A percentile compares a stretch with the other conserved stretches of the same genome.
phyloP scores from a whole-genome alignment of 2,329 filamentous ascomycete genomes.

The Madurella mycetomatis region DNA sequence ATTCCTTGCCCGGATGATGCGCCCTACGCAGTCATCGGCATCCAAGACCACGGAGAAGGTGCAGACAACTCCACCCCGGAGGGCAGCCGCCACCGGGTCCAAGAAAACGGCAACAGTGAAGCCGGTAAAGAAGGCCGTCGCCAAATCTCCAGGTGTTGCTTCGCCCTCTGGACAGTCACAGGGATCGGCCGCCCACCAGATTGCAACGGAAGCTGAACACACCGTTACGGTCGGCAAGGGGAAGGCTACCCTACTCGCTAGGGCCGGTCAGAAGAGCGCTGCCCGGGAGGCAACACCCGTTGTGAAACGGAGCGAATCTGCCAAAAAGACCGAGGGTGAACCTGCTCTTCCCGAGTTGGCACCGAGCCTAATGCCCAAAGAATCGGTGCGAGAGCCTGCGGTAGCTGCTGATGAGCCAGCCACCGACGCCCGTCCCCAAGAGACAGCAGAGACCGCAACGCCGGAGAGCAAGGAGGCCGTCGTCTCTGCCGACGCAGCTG shows the following conservation, averaged over 20 bases:
- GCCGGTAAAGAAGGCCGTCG: slow-evolving; percentile 11
- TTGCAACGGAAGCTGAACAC: slow-evolving; percentile 15
- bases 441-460: slow-evolving; percentile 8
- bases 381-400: slow-evolving; percentile 3
- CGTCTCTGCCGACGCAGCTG: neutral
- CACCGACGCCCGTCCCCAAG: slow-evolving; percentile 9
- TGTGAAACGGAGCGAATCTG: slow-evolving; percentile 23
- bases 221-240: slow-evolving; percentile 13
- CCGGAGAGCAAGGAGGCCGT: slow-evolving; percentile 1
- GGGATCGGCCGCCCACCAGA: neutral
- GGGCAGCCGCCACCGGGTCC: slow-evolving; percentile 23
- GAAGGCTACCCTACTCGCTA: neutral
- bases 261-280: neutral
- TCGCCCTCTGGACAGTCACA: neutral
- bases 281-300: slow-evolving; percentile 22
- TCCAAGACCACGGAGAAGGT: slow-evolving; percentile 64
- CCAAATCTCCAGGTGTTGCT: slow-evolving; percentile 4
- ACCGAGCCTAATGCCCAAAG: neutral
- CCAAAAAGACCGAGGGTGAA: slow-evolving; percentile 20
- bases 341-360: slow-evolving; percentile 4
- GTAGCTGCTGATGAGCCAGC: neutral
- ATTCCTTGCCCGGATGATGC: slow-evolving; percentile 78
- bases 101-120: slow-evolving; percentile 22
- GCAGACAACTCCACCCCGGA: slow-evolving; percentile 47
- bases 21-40: slow-evolving; percentile 66